These are phyloP conservation scores for Fusarium chlamydosporum DNA, from an alignment of 2,329 filamentous ascomycete species.

Conservation along the genomic window DNA sequence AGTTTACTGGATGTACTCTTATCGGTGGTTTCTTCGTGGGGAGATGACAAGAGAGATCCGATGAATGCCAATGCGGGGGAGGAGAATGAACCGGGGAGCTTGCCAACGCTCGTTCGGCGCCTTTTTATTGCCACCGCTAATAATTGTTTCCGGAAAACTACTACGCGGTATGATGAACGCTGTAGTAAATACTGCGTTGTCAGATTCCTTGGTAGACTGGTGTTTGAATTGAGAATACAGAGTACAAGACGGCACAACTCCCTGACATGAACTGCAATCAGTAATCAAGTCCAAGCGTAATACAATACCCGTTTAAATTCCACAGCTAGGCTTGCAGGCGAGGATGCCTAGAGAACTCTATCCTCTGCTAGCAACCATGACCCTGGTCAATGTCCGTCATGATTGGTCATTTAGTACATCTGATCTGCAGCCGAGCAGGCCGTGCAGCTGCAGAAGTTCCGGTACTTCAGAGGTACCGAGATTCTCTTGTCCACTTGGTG, in stretches of 20 bases:
- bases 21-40: background rate
- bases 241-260: background rate
- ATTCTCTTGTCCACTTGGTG: background rate
- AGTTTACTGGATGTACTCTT: no score
- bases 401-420: background rate
- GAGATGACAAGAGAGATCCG: background rate
- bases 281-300: background rate
- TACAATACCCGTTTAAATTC: background rate
- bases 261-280: background rate
- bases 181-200: no score
- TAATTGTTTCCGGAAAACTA: no score
- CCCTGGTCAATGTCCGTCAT: background rate
- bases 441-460: background rate
- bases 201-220: no score
- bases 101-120: background rate
- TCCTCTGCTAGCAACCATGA: background rate
- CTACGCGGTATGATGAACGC: no score
- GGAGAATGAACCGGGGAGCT: background rate
- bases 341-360: conserved; percentile 1
- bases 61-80: no score
- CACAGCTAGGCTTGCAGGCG: background rate
- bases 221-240: no score
- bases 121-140: background rate
- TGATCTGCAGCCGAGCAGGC: background rate
- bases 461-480: background rate